phyloP scores from a whole-genome alignment of 83 land plant genomes.

The Picea mariana region DNA sequence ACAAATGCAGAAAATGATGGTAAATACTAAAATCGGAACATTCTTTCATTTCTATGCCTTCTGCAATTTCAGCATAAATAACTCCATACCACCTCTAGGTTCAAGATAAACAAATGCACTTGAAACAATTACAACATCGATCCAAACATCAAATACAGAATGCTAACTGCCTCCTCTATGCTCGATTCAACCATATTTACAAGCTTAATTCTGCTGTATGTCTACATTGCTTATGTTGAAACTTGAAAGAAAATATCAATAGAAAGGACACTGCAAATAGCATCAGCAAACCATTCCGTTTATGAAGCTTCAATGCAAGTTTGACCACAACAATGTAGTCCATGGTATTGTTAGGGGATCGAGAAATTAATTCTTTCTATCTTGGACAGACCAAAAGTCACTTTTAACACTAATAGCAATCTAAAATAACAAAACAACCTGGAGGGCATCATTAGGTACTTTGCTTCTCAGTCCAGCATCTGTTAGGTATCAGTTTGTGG shows the following conservation, averaged over 20 bases:
- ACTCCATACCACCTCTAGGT: background rate
- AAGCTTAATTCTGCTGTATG: background rate
- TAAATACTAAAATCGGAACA: background rate
- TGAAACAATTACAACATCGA: background rate
- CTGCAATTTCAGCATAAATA: background rate
- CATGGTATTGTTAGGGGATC: background rate
- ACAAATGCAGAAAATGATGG: background rate
- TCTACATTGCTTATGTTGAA: background rate
- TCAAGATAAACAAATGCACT: background rate
- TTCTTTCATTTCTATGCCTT: background rate
- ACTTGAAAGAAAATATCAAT: background rate
- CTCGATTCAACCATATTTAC: background rate
- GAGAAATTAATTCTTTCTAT: background rate
- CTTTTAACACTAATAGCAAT: background rate
- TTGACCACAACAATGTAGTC: background rate
- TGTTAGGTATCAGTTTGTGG: constrained; percentile 3
- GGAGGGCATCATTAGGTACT: too few species aligned
- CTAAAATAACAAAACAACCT: background rate
- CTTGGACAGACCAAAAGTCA: background rate
- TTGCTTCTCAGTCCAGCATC: background rate
- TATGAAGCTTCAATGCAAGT: background rate
- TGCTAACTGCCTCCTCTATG: background rate
- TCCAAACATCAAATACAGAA: background rate
- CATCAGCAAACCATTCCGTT: background rate
- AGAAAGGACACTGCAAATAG: background rate